Conservation (phyloP, 768 basidiomycete genomes). For the Exsudoporus frostii region DNA sequence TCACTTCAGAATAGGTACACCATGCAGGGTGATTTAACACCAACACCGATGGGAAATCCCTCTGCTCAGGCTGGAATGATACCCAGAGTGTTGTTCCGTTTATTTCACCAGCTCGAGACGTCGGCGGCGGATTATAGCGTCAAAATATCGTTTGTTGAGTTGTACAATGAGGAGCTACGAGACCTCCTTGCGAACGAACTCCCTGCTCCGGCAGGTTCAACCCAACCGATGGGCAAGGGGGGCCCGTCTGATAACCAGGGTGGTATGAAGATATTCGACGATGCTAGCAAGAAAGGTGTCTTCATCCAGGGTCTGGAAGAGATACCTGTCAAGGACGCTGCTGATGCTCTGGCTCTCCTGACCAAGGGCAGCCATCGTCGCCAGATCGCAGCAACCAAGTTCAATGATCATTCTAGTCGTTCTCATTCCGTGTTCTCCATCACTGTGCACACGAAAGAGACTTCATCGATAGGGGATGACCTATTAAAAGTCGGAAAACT, state of each 20-base stretch:
- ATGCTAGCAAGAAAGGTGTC: conserved; percentile 81
- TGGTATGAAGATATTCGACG: conserved; percentile 90
- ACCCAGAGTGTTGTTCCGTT: conserved; percentile 85
- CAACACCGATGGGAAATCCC: conserved; percentile 83
- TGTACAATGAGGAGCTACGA: conserved; percentile 98
- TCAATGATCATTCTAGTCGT: conserved; percentile 96
- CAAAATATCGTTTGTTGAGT: conserved; percentile 89
- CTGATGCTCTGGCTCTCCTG: conserved; percentile 79
- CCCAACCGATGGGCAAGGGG: conserved; percentile 76
- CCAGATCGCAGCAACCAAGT: conserved; percentile 93
- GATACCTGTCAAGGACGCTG: conserved; percentile 73
- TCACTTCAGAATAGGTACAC: conserved; percentile 63
- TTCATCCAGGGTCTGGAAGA: conserved; percentile 96
- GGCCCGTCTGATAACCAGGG: conserved; percentile 48
- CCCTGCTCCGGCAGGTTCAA: conserved; percentile 57
- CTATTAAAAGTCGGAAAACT: conserved; percentile 91
- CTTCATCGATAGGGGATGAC: conserved; percentile 75
- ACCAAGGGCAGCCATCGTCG: conserved; percentile 87
- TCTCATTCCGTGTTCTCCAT: conserved; percentile 98
- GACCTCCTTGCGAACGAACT: conserved; percentile 87
- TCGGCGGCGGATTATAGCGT: conserved; percentile 82
- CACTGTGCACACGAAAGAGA: conserved; percentile 89
- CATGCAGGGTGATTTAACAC: conserved; percentile 92
- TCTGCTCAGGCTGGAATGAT: conserved; percentile 93
- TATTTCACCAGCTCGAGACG: conserved; percentile 85